phyloP scores from a whole-genome alignment of 805 yeast species.

The Pichia ethanolica region DNA sequence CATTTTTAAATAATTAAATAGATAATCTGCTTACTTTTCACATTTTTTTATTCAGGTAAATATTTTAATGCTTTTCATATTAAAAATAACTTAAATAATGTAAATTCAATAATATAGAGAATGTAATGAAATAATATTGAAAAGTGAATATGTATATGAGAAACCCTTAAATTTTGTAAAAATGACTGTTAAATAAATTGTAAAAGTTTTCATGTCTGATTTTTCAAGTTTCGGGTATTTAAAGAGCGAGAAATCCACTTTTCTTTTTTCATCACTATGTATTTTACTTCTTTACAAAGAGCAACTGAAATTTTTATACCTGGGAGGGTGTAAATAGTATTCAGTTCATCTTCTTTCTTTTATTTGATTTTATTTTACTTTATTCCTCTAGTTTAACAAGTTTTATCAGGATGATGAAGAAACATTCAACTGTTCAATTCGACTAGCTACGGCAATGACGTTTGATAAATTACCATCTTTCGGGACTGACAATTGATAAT shows the following conservation, averaged over 20 bases:
- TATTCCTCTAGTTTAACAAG: not conserved
- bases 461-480: slow-evolving; percentile 18
- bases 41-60: not conserved
- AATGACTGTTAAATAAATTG: too few relatives aligned
- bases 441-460: slow-evolving; percentile 22
- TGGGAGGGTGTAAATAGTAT: too few relatives aligned
- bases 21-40: not conserved
- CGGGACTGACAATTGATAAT: slow-evolving; percentile 16
- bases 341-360: not conserved
- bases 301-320: too few relatives aligned
- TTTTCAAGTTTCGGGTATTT: too few relatives aligned
- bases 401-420: slow-evolving; percentile 14
- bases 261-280: too few relatives aligned
- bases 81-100: too few relatives aligned
- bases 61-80: not conserved
- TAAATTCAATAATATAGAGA: too few relatives aligned
- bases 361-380: not conserved
- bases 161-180: too few relatives aligned
- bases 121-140: too few relatives aligned
- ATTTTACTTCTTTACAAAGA: too few relatives aligned
- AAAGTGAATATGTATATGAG: too few relatives aligned
- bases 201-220: too few relatives aligned
- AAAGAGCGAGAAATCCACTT: not conserved
- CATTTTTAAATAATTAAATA: not conserved
- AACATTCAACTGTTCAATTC: slow-evolving; percentile 11